Evolutionary conservation across 2,329 filamentous ascomycete species (phyloP), one percentile per base, ranked within the genome.

Genomic region (Trichoderma sp.): DNA sequence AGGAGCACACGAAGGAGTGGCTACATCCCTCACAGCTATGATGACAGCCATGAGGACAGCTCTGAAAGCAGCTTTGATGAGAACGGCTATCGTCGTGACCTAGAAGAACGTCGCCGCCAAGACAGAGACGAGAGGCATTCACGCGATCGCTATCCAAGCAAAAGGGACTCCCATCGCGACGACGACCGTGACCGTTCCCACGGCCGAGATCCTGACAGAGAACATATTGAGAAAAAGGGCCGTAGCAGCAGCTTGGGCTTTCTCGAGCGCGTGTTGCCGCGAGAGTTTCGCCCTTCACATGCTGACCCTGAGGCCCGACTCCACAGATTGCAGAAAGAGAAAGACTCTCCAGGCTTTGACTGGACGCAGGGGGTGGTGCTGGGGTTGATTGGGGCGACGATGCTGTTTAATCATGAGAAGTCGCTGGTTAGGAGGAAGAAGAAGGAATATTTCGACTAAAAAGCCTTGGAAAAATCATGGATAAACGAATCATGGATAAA

Each of bases 401-500:
- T 65, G 27, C 24, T 68, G 4, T 71, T 71, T 35, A 70, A 65
- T 29, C 52, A 66, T 16, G 70, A 71, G 11, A 70, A n/a, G 60
- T 59, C 63, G 29, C 27, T 71, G 24, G 21, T 59, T 2, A 63
- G 19, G 59, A 70, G 62, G 59, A 56, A 33, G 40, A 68, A 64
- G 62, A 67, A 71, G 52, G 56, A 68, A 5, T 64, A 64, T 55
- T 40, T 40, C 8, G 31, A 64, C 11, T 49, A 16, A 43, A 43
- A 43, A 19, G 37, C 2, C 8, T 33, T 33, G 14, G 19, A 11
- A 19, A 19, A 19, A 19, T 16, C 14, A 29, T 59, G 35, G 43
- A 27, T 19, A 21, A 16, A 37, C 21, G 37, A 49, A 49, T 1
- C 33, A 33, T 33, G 33, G 29, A 21, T n/a, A 31, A 5, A n/a